Percentiles rank a stretch among this genome's conserved stretches.
These are phyloP conservation scores for Alternaria triticimaculans DNA, from an alignment of 2,329 filamentous ascomycete genomes.

Conservation along the genomic window DNA sequence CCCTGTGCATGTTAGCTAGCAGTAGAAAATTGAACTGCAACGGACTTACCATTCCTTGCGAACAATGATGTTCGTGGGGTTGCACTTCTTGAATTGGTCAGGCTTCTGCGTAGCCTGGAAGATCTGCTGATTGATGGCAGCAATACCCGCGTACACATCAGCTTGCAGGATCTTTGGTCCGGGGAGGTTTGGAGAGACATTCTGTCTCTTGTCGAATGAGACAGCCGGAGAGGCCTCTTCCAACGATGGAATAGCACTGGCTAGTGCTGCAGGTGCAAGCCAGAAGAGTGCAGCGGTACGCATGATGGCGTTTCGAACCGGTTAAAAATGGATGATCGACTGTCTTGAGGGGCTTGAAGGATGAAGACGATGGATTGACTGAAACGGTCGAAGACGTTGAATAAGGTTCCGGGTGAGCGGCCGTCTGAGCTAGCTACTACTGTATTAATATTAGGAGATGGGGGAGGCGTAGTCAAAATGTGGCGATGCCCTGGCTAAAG, in stretches of 20 bases:
- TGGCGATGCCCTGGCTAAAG: conserved; percentile 14
- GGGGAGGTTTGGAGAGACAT: conserved; percentile 8
- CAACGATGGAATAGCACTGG: conserved; percentile 21
- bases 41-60: conserved; percentile 53
- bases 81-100: conserved; percentile 42
- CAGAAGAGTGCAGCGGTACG: conserved; percentile 26
- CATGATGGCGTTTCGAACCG: conserved; percentile 21
- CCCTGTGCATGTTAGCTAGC: conserved; percentile 21
- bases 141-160: conserved; percentile 32
- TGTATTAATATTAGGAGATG: conserved; percentile 15
- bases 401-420: conserved; percentile 17
- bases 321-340: conserved; percentile 11
- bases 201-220: conserved; percentile 27
- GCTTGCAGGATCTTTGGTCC: conserved; percentile 26
- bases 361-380: conserved; percentile 9
- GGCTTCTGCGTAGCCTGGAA: conserved; percentile 31
- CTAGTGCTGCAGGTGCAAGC: conserved; percentile 21
- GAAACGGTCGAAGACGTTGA: conserved; percentile 5
- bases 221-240: conserved; percentile 10
- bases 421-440: conserved; percentile 10
- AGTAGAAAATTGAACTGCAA: neutral
- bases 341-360: conserved; percentile 1
- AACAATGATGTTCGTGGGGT: conserved; percentile 47
- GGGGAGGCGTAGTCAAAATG: conserved; percentile 7
- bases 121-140: conserved; percentile 34